Base-by-base conservation (phyloP, 2,329 filamentous ascomycete genomes). In the Exserohilum rostratum region DNA sequence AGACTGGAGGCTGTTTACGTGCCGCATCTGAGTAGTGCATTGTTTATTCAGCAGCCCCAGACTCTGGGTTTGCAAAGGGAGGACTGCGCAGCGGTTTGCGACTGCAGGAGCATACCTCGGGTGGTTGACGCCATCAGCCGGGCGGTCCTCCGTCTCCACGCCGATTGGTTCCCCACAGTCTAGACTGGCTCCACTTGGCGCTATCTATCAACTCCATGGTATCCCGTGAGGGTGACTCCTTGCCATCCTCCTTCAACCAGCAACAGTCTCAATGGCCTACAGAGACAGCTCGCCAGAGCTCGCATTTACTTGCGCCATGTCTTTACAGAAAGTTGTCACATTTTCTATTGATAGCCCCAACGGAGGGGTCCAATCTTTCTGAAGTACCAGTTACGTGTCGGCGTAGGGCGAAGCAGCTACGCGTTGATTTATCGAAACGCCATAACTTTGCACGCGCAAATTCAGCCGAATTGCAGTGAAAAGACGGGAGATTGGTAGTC, bases 311-410 rank as follows among this genome's bases (percentile, higher is more conserved):
- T 51, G 53, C 53, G 63, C 51, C 46, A 53, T 65, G 53, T 59
- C 53, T 50, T 60, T 50, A 48, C 58, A 64, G 53, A 64, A 68
- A 71, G 60, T 62, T 58, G 61, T 61, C 61, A 60, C 61, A 40
- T 64, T 62, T 65, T 58, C 65, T 66, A 65, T 65, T 52, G 67
- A 82, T 82, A 82, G 79, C 81, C 82, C 82, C 81, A 83, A 78
- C 63, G 79, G 65, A 74, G 81, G 82, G 82, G 82, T 83, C 66
- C 64, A 60, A 56, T 72, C 70, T 60, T 72, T 78, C 68, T 83
- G 71, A 82, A 56, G 57, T 57, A 54, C 58, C 46, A 57, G 59
- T 61, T 64, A 60, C 58, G 61, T 57, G 50, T 66, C 63, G 64
- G 68, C 64, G 60, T 59, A 54, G 60, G n/a, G 66, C 58, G 17